These are phyloP conservation scores for Botrytis fabae DNA, from an alignment of 2,329 filamentous ascomycete genomes.

Conservation along the genomic window DNA sequence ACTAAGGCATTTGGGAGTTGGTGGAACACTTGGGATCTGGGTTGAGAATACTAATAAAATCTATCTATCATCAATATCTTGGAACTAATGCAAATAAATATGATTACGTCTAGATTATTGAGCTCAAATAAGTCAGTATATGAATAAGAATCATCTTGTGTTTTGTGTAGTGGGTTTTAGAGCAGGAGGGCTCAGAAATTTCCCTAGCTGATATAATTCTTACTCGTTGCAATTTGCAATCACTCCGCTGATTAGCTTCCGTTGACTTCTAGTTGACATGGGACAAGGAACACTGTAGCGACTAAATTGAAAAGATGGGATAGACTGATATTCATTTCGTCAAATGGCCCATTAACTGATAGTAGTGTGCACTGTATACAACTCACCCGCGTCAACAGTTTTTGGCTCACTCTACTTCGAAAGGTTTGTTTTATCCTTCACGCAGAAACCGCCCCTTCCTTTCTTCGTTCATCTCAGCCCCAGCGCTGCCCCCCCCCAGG, in stretches of 20 bases:
- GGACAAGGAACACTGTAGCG: no score
- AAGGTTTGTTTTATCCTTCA: neutral
- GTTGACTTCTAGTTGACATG: no score
- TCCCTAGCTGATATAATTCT: no score
- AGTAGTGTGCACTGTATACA: neutral
- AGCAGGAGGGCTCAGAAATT: no score
- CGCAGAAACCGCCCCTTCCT: neutral
- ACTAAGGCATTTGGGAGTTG: neutral
- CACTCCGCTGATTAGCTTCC: no score
- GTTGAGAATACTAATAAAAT: neutral
- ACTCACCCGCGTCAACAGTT: neutral
- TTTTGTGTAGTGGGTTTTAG: no score
- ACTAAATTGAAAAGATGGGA: no score
- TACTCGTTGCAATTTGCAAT: no score
- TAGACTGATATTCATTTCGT: no score
- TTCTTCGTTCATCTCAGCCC: neutral
- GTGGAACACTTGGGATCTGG: neutral
- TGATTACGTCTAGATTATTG: neutral
- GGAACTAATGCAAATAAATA: neutral
- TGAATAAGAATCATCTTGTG: no score
- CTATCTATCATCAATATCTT: neutral
- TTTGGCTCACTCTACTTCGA: neutral
- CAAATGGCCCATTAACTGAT: neutral
- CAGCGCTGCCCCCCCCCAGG: neutral
- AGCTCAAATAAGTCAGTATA: no score